Evolutionary conservation across 768 basidiomycete species (phyloP).

Genomic region (Russula sp.): DNA sequence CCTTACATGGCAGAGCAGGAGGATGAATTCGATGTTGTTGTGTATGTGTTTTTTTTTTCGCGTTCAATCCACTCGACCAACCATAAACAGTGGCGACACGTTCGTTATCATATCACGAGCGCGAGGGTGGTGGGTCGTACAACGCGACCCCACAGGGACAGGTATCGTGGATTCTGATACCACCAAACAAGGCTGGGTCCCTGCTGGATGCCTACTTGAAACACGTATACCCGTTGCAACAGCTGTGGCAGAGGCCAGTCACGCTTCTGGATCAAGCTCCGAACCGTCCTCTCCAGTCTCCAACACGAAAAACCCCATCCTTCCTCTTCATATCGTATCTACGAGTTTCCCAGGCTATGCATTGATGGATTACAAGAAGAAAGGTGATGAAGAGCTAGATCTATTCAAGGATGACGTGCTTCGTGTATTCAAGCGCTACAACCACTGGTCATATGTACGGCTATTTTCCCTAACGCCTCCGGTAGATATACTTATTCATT

Average conservation of each 20-base stretch:
- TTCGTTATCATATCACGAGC: conserved; percentile 90
- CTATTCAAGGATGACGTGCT: conserved; percentile 83
- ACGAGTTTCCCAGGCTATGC: conserved; percentile 96
- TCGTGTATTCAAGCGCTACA: conserved; percentile 95
- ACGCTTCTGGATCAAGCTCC: conserved; percentile 41
- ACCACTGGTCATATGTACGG: conserved; percentile 92
- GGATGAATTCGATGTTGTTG: conserved; percentile 96
- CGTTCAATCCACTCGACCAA: conserved; percentile 18
- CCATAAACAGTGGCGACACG: conserved; percentile 66
- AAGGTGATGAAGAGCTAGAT: conserved; percentile 89
- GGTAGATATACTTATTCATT: conserved; percentile 18
- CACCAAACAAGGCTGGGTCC: conserved; percentile 92
- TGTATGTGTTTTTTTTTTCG: conserved; percentile 48
- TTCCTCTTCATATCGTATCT: conserved; percentile 89
- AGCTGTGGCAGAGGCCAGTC: conserved; percentile 77
- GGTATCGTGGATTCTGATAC: conserved; percentile 73
- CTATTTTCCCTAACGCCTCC: conserved; percentile 6
- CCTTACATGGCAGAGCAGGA: conserved; percentile 98
- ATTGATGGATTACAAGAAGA: conserved; percentile 93
- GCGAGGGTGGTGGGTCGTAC: conserved; percentile 99
- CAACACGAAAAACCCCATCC: conserved; percentile 63
- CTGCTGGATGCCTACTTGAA: conserved; percentile 93
- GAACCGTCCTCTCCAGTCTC: conserved; percentile 31
- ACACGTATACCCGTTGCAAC: conserved; percentile 86
- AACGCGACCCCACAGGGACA: conserved; percentile 83